Base-by-base conservation (phyloP, 768 basidiomycete species). In the Infundibulicybe gibba region DNA sequence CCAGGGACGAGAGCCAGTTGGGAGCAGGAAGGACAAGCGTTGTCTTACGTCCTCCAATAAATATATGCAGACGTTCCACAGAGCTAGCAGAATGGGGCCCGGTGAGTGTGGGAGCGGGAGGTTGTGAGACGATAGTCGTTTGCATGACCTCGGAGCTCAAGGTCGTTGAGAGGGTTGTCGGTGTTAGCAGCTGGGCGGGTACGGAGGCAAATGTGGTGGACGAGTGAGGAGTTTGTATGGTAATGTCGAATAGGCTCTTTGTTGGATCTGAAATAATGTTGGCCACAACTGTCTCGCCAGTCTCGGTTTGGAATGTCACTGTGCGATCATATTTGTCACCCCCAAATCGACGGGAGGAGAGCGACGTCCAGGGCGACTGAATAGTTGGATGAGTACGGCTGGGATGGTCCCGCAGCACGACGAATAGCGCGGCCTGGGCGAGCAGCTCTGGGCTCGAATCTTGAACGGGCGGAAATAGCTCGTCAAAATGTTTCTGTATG, bases 381-480 rank as follows among this genome's bases (percentile, higher is more conserved):
- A 62, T 57, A 3, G 41, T 34, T 0, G 63, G 55, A 25, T 25
- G 25, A 6, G 62, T 39, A 21, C 44, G 40, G 32, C 46, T 33
- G 16, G 68, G 61, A 21, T 77, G 76, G 49, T 87, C 87, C 34
- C 87, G 80, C 13, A 91, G 76, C 14, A 72, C 74, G 10, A 90
- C 67, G 58, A 77, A 95, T 6, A 97, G 71, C 0, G 87, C 92
- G 1, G 87, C 88, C 60, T 89, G 87, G 2, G 87, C 89, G 5
- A 94, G 67, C 10, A 88, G 56, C 40, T 82, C 78, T 0, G 85
- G 68, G 1, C 77, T 73, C 2, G 90, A 84, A 13, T 77, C 66
- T 5, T 70, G 53, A 2, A 83, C 54, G 0, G 79, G 71, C 2
- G 88, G 87, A 69, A 97, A 93, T n/a, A 97, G 70, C 47, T 87